These are phyloP conservation scores for Cyphellophora attinorum DNA, from an alignment of 2,329 filamentous ascomycete genomes.

Conservation along the genomic window DNA sequence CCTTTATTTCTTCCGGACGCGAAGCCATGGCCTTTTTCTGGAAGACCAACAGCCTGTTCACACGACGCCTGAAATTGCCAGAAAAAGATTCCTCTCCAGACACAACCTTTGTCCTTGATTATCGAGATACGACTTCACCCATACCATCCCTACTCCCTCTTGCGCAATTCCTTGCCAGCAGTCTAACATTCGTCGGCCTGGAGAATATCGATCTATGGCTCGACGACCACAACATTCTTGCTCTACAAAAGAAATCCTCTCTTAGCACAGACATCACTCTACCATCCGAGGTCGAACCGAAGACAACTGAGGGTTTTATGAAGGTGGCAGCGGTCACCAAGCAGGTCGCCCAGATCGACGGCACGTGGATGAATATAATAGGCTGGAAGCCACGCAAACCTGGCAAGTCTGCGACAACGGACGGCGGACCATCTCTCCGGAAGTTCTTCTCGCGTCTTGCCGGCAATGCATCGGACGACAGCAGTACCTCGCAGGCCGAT, in stretches of 20 bases:
- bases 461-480: constrained; percentile 40
- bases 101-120: constrained; percentile 91
- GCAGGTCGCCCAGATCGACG: constrained; percentile 86
- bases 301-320: constrained; percentile 83
- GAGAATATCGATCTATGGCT: constrained; percentile 82
- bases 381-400: constrained; percentile 62
- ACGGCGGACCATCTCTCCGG: constrained; percentile 53
- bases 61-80: constrained; percentile 68
- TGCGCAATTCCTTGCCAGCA: constrained; percentile 86
- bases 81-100: constrained; percentile 56
- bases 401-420: constrained; percentile 27
- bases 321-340: constrained; percentile 70
- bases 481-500: constrained; percentile 27
- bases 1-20: constrained; percentile 85
- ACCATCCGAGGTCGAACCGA: constrained; percentile 68
- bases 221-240: constrained; percentile 74
- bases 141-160: constrained; percentile 78
- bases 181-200: constrained; percentile 87
- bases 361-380: constrained; percentile 75
- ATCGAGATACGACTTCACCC: constrained; percentile 78
- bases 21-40: constrained; percentile 99
- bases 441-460: constrained; percentile 77
- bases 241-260: constrained; percentile 74
- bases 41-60: constrained; percentile 97
- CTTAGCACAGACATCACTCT: constrained; percentile 64